Percentiles rank a stretch among this genome's conserved stretches.
Conservation (phyloP, 192 early-diverging fungal species). For the Entomortierella lignicola region DNA sequence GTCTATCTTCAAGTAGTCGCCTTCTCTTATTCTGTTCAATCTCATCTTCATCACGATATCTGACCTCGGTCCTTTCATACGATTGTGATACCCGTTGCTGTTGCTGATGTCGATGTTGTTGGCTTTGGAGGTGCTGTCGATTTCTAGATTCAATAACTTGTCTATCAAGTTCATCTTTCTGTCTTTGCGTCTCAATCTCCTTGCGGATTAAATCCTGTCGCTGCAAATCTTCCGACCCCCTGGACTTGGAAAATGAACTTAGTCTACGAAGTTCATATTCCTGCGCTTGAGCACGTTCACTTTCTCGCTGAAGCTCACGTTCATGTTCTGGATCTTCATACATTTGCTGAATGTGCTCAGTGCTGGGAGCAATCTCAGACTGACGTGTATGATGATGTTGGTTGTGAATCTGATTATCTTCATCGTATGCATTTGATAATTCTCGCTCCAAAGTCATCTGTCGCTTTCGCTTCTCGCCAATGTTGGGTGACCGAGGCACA, state of each 20-base stretch:
- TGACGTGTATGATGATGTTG: conserved; percentile 8
- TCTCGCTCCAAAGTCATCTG: conserved; percentile 26
- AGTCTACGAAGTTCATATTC: conserved; percentile 10
- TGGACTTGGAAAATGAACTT: background rate
- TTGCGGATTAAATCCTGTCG: conserved; percentile 17
- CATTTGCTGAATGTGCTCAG: background rate
- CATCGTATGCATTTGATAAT: background rate
- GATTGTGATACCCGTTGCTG: conserved; percentile 3
- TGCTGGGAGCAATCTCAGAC: background rate
- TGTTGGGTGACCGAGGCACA: conserved; percentile 28
- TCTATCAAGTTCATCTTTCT: conserved; percentile 2
- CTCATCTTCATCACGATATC: background rate
- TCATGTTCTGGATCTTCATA: conserved; percentile 10
- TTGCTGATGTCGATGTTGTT: background rate
- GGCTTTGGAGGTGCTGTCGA: too few species aligned
- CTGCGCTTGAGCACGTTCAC: conserved; percentile 11
- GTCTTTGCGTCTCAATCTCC: conserved; percentile 29
- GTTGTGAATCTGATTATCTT: background rate
- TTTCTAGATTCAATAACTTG: conserved; percentile 2
- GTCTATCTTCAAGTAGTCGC: background rate
- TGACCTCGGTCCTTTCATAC: background rate
- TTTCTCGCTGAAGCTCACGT: conserved; percentile 14
- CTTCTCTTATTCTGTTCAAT: background rate
- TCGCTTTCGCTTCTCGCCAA: conserved; percentile 48
- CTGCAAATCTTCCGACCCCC: background rate